Base-by-base conservation (phyloP, 2,329 filamentous ascomycete species). In the Emmonsiellopsis sp. region DNA sequence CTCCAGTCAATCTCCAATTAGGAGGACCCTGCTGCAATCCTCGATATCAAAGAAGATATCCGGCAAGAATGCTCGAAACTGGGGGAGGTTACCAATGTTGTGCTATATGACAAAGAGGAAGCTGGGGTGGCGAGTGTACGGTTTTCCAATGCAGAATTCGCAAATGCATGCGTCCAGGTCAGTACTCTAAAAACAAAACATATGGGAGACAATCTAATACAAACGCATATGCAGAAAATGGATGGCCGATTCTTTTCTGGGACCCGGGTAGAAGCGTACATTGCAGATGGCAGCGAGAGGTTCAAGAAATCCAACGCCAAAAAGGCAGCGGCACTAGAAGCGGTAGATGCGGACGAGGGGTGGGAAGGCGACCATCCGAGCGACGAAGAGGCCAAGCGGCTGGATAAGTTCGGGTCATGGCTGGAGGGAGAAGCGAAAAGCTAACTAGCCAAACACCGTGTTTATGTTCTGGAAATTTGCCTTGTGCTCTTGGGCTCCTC, bases 41-140 rank as follows among this genome's bases (percentile, higher is more conserved):
- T 94, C 39, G 92, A 97, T 58, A 95, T 97, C 73, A 94, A 94
- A 66, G 87, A 95, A 67, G 93, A 98, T 66, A 88, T 97, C 53
- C 82, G 88, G 45, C 88, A 95, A 49, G 91, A 95, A 70, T 95
- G 89, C 68, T 78, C 82, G 54, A 94, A 94, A 71, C 75, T 93
- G 11, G 93, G 93, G 2, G 78, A 85, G 27, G 88, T 97, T 37
- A 95, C 90, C 34, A 96, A 94, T 64, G 88, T 97, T 42, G 84
- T 93, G 2, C 75, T 98, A 13, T 98, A 87, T 67, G 93, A 98
- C 67, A 77, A 85, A 58, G 94, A 98, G 69, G 73, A 81, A 3
- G 86, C 89, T 0, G 93, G 93, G 14, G 80, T 97, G 39, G 86
- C 91, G 7, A 91, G 84, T 52, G 87, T 98, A 57, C 84, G 86